These are phyloP conservation scores for Ramaria rubella DNA, from an alignment of 768 basidiomycete species.

Conservation along the genomic window DNA sequence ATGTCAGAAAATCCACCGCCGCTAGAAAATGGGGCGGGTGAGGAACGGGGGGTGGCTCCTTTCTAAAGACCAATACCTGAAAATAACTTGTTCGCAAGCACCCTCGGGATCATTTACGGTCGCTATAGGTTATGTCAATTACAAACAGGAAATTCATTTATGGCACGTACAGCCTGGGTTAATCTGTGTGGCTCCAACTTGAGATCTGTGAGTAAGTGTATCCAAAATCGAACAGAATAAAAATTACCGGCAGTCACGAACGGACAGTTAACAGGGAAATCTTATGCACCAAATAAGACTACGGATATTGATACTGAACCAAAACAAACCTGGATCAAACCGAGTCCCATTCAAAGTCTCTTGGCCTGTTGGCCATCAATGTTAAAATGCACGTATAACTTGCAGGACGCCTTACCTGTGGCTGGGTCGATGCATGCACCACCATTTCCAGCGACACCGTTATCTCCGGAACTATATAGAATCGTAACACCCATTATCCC, in stretches of 20 bases:
- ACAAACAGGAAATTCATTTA: neutral
- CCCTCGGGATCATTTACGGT: slow-evolving; percentile 31
- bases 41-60: slow-evolving; percentile 12
- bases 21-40: neutral
- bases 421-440: slow-evolving; percentile 27
- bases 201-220: neutral
- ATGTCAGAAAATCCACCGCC: slow-evolving; percentile 11
- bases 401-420: slow-evolving; percentile 17
- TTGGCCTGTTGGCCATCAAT: slow-evolving; percentile 17
- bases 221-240: neutral
- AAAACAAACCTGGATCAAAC: slow-evolving; percentile 31
- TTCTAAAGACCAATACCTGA: slow-evolving; percentile 18
- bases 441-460: slow-evolving; percentile 35
- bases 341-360: slow-evolving; percentile 20
- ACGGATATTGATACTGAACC: neutral
- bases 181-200: slow-evolving; percentile 33
- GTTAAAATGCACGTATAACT: neutral
- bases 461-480: slow-evolving; percentile 40
- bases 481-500: slow-evolving; percentile 44
- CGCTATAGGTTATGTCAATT: slow-evolving; percentile 2
- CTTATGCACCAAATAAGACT: neutral
- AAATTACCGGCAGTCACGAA: slow-evolving; percentile 26
- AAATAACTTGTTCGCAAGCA: slow-evolving; percentile 32
- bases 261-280: slow-evolving; percentile 39
- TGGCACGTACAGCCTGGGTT: slow-evolving; percentile 17